Conservation (phyloP, 345 rosid species). For the Salix caprea region DNA sequence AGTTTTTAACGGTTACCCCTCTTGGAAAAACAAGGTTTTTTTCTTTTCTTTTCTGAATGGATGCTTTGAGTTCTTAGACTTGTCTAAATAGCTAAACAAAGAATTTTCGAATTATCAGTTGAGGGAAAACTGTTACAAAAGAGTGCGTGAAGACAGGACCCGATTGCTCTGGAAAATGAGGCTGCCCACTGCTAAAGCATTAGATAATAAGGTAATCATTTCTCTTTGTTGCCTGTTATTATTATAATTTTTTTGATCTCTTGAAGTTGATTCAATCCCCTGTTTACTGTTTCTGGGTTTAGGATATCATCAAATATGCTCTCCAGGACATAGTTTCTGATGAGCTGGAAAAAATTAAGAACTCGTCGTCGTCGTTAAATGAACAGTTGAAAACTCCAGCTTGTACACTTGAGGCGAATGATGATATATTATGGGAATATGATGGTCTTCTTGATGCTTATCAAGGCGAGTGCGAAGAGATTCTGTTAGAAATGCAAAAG, state of each 20-base stretch:
- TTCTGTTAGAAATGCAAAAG: conserved; percentile 80
- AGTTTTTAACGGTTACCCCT: conserved; percentile 37
- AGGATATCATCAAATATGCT: conserved; percentile 58
- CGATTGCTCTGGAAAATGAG: conserved; percentile 84
- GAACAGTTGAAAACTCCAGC: conserved; percentile 13
- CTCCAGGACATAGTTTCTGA: conserved; percentile 65
- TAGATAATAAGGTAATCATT: conserved; percentile 42
- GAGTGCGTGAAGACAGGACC: conserved; percentile 68
- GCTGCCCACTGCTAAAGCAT: conserved; percentile 40
- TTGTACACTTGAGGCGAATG: conserved; percentile 25
- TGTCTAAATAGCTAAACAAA: no score
- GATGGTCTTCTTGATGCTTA: conserved; percentile 57
- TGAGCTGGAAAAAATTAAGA: conserved; percentile 59
- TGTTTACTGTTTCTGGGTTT: conserved; percentile 1
- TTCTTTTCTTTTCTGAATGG: neutral
- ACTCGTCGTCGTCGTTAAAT: conserved; percentile 26
- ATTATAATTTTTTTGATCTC: neutral
- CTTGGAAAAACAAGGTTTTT: conserved; percentile 57
- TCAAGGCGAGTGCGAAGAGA: conserved; percentile 77
- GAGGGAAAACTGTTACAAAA: conserved; percentile 66
- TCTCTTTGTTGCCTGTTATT: neutral
- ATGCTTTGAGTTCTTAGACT: no score
- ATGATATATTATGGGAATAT: conserved; percentile 73
- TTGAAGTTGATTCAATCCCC: neutral
- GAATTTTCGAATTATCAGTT: conserved; percentile 31